Conservation (phyloP, 176 grass and related monocot genomes). For the Lolium perenne region DNA sequence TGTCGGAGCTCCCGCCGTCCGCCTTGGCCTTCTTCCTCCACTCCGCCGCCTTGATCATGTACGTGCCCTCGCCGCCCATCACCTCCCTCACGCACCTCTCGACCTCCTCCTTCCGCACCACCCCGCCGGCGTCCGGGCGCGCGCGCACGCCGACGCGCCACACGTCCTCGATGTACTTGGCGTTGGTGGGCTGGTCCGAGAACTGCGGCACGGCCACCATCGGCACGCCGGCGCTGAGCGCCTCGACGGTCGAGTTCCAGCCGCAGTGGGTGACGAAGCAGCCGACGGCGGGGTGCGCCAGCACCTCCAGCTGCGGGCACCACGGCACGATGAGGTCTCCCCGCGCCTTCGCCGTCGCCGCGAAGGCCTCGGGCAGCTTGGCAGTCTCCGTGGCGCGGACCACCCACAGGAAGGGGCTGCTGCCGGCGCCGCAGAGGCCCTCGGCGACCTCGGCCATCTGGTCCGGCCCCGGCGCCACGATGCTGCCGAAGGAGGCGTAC, state of each 20-base stretch:
- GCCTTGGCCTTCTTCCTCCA: slow-evolving; percentile 39
- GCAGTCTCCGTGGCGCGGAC: slow-evolving; percentile 45
- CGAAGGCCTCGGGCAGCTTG: slow-evolving; percentile 9
- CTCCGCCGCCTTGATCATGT: slow-evolving; percentile 39
- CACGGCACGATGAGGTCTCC: background rate
- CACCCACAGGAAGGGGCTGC: slow-evolving; percentile 69
- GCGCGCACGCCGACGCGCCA: background rate
- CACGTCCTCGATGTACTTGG: background rate
- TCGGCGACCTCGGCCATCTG: slow-evolving; percentile 61
- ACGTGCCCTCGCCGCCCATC: slow-evolving; percentile 41
- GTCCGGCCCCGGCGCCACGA: background rate
- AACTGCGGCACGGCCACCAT: background rate
- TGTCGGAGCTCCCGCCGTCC: slow-evolving; percentile 47
- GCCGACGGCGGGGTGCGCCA: background rate
- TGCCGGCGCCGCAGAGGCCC: slow-evolving; percentile 40
- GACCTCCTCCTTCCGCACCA: background rate
- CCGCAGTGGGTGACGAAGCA: slow-evolving; percentile 71
- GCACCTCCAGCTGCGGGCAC: background rate
- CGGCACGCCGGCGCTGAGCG: background rate
- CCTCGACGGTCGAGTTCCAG: slow-evolving; percentile 56
- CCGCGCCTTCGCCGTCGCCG: background rate
- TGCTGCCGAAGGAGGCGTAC: slow-evolving; percentile 76
- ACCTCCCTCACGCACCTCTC: background rate
- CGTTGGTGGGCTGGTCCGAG: background rate
- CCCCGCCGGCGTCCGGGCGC: background rate